A percentile compares a stretch with the other conserved stretches of the same genome.
These are phyloP conservation scores for Marchantia paleacea DNA, from an alignment of 225 moss, liverwort and hornwort genomes.

Conservation along the genomic window DNA sequence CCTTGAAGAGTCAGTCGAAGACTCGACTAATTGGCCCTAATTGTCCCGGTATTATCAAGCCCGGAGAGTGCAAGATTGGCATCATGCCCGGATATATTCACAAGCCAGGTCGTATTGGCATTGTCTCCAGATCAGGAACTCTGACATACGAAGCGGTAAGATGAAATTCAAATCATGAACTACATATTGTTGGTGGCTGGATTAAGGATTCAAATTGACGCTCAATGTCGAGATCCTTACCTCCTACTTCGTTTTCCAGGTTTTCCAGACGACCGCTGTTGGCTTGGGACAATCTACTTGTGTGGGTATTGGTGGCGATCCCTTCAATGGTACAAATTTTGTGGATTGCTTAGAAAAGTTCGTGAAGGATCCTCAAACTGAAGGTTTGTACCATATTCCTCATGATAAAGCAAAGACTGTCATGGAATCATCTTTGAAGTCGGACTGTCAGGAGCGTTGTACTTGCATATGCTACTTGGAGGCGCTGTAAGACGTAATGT, in stretches of 20 bases:
- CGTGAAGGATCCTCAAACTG: slow-evolving; percentile 91
- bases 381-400: slow-evolving; percentile 35
- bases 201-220: neutral
- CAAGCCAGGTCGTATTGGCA: slow-evolving; percentile 56
- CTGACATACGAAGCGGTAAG: slow-evolving; percentile 63
- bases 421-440: no score
- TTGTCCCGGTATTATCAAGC: slow-evolving; percentile 64
- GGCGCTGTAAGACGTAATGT: neutral
- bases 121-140: slow-evolving; percentile 63
- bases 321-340: slow-evolving; percentile 97
- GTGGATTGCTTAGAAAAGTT: slow-evolving; percentile 91
- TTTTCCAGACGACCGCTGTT: slow-evolving; percentile 89
- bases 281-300: slow-evolving; percentile 92
- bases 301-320: slow-evolving; percentile 96
- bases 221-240: neutral
- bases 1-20: slow-evolving; percentile 47
- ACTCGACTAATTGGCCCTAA: slow-evolving; percentile 59
- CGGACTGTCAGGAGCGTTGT: no score
- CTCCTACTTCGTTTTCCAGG: slow-evolving; percentile 23
- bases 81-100: slow-evolving; percentile 70
- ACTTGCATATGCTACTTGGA: no score
- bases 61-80: slow-evolving; percentile 66
- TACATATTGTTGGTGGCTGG: neutral
- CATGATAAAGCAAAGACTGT: neutral
- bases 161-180: no score